phyloP scores from a whole-genome alignment of 1,284 basidiomycete species.

The Porphyrellus sp. region DNA sequence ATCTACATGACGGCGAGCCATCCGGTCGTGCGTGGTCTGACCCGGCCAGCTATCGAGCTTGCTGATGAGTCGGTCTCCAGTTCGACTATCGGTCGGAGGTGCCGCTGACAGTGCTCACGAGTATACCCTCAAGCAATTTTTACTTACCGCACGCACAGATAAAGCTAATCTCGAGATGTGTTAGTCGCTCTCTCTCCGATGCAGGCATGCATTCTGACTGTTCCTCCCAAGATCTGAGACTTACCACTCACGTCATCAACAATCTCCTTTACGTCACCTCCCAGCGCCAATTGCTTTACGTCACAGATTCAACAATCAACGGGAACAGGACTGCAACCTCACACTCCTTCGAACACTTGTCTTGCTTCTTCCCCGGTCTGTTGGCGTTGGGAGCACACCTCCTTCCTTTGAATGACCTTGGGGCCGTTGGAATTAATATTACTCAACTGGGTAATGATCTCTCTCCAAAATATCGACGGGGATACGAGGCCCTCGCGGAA shows the following conservation, averaged over 20 bases:
- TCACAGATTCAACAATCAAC: slow-evolving; percentile 51
- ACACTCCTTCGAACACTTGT: slow-evolving; percentile 68
- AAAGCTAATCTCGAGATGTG: slow-evolving; percentile 60
- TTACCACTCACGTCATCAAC: slow-evolving; percentile 58
- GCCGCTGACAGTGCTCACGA: slow-evolving; percentile 71
- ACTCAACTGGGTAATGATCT: slow-evolving; percentile 38
- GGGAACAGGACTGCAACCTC: slow-evolving; percentile 37
- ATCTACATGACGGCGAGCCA: slow-evolving; percentile 42
- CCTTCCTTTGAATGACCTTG: slow-evolving; percentile 53
- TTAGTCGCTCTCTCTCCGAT: slow-evolving; percentile 34
- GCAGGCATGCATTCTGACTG: slow-evolving; percentile 5
- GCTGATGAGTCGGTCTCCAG: slow-evolving; percentile 31
- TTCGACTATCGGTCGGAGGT: slow-evolving; percentile 57
- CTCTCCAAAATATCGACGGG: slow-evolving; percentile 36
- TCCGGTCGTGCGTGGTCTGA: slow-evolving; percentile 37
- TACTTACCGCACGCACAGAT: slow-evolving; percentile 61
- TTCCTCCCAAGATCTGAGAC: slow-evolving; percentile 53
- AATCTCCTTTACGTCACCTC: slow-evolving; percentile 67
- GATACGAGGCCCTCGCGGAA: slow-evolving; percentile 36
- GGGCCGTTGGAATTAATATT: slow-evolving; percentile 43
- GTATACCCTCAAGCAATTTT: slow-evolving; percentile 71
- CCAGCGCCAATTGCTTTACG: slow-evolving; percentile 63
- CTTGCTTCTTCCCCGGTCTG: slow-evolving; percentile 77
- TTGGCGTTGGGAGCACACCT: slow-evolving; percentile 67
- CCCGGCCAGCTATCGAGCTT: background rate